Conservation (phyloP, 176 grass and related monocot genomes). For the Neostapfia colusana region DNA sequence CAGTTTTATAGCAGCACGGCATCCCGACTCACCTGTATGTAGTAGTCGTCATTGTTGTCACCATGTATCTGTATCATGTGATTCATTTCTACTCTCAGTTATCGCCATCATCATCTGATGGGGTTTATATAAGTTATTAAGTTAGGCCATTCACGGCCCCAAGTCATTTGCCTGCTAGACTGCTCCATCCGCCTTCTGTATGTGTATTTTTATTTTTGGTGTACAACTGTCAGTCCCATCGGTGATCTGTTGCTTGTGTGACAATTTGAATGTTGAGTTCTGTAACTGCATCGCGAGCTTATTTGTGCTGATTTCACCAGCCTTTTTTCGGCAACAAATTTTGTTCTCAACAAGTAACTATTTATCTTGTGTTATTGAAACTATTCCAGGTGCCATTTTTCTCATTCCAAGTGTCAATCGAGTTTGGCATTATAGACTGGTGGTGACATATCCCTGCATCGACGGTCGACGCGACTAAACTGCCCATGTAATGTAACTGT, state of each 20-base stretch:
- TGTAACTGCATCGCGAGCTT: conserved; percentile 7
- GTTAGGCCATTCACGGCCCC: conserved; percentile 2
- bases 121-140: conserved; percentile 34
- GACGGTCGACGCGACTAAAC: too few relatives aligned
- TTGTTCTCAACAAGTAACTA: too few relatives aligned
- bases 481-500: too few relatives aligned
- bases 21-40: conserved; percentile 1
- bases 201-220: conserved; percentile 22
- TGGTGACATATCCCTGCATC: too few relatives aligned
- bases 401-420: not conserved
- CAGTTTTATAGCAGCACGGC: not conserved
- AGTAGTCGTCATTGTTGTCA: not conserved
- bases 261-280: conserved; percentile 7
- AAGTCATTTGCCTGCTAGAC: conserved; percentile 23
- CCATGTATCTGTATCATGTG: conserved; percentile 29
- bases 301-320: conserved; percentile 1
- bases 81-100: conserved; percentile 1
- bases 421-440: too few relatives aligned
- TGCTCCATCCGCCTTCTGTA: conserved; percentile 16
- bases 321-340: not conserved
- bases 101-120: not conserved
- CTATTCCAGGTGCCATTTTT: not conserved
- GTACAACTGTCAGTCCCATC: not conserved
- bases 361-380: not conserved
- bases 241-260: not conserved